phyloP scores from a whole-genome alignment of 1,284 basidiomycete genomes.

The Ustilago trichophora region DNA sequence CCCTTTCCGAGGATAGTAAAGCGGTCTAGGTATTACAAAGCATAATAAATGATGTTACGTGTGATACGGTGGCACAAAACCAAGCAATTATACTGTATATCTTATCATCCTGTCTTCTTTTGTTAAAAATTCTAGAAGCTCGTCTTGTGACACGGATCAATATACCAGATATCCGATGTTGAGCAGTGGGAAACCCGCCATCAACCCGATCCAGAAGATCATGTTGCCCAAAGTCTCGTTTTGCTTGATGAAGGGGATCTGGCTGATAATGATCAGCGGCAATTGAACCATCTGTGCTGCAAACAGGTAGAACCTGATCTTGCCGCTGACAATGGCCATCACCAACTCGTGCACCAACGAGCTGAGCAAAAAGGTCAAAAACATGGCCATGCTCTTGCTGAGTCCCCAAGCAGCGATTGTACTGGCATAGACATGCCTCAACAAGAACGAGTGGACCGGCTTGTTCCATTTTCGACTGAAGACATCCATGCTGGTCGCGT shows the following conservation, averaged over 20 bases:
- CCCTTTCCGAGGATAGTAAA: no score
- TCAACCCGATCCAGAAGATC: constrained; percentile 87
- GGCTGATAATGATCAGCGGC: constrained; percentile 84
- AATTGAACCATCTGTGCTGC: constrained; percentile 81
- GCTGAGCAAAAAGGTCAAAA: constrained; percentile 80
- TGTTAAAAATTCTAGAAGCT: no score
- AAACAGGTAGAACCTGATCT: constrained; percentile 66
- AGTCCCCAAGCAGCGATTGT: constrained; percentile 81
- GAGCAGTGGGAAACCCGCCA: constrained; percentile 87
- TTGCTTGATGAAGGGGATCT: constrained; percentile 66
- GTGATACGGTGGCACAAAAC: no score
- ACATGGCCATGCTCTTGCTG: constrained; percentile 81
- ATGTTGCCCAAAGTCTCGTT: constrained; percentile 68
- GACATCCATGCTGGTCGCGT: constrained; percentile 94
- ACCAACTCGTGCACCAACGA: constrained; percentile 85
- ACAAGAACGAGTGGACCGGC: constrained; percentile 85
- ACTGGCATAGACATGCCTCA: constrained; percentile 89
- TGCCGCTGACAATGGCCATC: constrained; percentile 75
- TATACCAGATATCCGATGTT: constrained; percentile 76
- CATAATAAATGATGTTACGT: no score
- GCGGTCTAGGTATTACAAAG: no score
- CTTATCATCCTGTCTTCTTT: background rate
- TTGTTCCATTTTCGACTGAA: constrained; percentile 71
- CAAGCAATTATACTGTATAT: no score
- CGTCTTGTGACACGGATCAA: constrained; percentile 5